Percentiles rank a stretch among this genome's conserved stretches.
Evolutionary conservation across 179 eudicot species (phyloP).

Genomic region (Camellia oleifera): DNA sequence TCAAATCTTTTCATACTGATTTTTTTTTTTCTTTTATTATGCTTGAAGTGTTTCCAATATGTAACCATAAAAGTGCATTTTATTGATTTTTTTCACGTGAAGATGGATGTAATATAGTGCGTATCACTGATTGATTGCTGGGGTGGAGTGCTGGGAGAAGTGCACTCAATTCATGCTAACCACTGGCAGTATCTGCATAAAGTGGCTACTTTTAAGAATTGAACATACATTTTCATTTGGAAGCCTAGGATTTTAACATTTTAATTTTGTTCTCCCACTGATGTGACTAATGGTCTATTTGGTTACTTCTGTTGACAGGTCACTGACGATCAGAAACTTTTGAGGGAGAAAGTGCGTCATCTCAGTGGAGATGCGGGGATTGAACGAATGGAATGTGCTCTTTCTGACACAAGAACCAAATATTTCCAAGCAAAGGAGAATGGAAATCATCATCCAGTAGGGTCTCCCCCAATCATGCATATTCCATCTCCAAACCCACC

Average conservation of each 20-base stretch:
- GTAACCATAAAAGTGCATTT: neutral
- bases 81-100: neutral
- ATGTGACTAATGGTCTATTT: neutral
- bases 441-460: conserved; percentile 38
- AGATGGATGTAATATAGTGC: neutral
- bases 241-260: neutral
- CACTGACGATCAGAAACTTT: conserved; percentile 72
- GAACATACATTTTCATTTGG: neutral
- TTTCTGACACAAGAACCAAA: conserved; percentile 57
- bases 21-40: too few relatives aligned
- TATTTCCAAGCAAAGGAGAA: conserved; percentile 64
- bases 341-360: conserved; percentile 77
- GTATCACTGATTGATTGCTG: neutral
- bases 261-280: neutral
- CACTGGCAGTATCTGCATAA: neutral
- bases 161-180: neutral
- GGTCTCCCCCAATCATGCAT: conserved; percentile 55
- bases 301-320: conserved; percentile 41
- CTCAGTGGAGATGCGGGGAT: conserved; percentile 87
- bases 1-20: too few relatives aligned
- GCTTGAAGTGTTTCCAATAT: neutral
- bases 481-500: conserved; percentile 48
- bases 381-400: conserved; percentile 77
- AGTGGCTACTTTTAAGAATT: neutral
- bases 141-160: neutral